Conservation (phyloP, 768 basidiomycete genomes). For the Lactarius quietus region DNA sequence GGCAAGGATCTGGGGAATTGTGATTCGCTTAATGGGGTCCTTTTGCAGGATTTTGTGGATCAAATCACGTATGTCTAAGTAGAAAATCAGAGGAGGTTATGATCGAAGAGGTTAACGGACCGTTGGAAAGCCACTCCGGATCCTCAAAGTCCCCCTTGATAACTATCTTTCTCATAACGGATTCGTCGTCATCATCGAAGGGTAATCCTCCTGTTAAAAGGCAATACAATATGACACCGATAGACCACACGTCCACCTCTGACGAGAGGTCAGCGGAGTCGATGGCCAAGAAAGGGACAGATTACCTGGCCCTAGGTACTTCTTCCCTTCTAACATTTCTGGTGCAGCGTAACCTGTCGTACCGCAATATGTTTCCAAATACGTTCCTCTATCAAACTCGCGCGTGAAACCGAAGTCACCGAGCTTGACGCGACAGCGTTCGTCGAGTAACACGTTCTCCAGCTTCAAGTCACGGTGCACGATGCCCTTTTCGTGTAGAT, state of each 20-base stretch:
- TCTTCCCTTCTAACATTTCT: conserved; percentile 85
- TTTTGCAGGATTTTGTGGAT: conserved; percentile 72
- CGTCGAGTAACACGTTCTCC: conserved; percentile 91
- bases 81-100: conserved; percentile 12
- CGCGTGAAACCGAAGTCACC: conserved; percentile 95
- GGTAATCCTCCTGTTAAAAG: conserved; percentile 73
- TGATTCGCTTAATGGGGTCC: conserved; percentile 70
- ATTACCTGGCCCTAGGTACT: conserved; percentile 84
- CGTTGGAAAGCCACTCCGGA: conserved; percentile 85
- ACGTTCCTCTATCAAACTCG: conserved; percentile 72
- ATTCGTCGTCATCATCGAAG: conserved; percentile 46
- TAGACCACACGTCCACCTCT: conserved; percentile 97
- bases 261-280: conserved; percentile 21
- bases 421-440: conserved; percentile 85
- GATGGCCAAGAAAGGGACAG: neutral
- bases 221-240: conserved; percentile 88
- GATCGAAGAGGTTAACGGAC: conserved; percentile 41
- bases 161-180: conserved; percentile 64
- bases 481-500: conserved; percentile 88
- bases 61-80: conserved; percentile 81
- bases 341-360: conserved; percentile 93
- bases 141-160: conserved; percentile 86
- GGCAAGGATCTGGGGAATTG: conserved; percentile 79
- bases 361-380: conserved; percentile 93
- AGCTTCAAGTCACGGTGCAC: conserved; percentile 97